Conservation (phyloP, 208 protist genomes). For the Wallacemonas sp. region DNA sequence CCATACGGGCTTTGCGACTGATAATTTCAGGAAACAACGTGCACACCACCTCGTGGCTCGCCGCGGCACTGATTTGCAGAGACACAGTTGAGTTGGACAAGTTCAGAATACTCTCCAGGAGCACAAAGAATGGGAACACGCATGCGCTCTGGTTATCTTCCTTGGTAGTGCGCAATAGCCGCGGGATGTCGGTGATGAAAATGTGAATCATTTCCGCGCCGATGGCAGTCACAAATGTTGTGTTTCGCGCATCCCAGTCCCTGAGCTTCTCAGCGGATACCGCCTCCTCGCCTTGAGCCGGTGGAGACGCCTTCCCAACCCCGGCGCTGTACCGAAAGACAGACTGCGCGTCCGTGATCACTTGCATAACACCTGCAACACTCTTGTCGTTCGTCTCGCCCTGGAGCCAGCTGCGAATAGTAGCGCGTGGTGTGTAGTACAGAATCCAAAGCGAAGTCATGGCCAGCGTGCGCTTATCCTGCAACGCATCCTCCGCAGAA, state of each 20-base stretch:
- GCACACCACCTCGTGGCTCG: conserved; percentile 67
- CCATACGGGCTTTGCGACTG: conserved; percentile 71
- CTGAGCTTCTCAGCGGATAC: conserved; percentile 16
- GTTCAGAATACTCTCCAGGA: conserved; percentile 78
- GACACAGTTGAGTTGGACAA: conserved; percentile 78
- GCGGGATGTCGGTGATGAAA: conserved; percentile 63
- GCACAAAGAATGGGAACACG: conserved; percentile 83
- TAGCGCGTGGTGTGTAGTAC: conserved; percentile 61
- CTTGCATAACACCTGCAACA: conserved; percentile 66
- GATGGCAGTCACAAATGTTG: conserved; percentile 75
- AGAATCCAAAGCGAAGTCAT: conserved; percentile 78
- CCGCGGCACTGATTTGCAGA: conserved; percentile 76
- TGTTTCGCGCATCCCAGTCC: conserved; percentile 76
- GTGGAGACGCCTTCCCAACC: conserved; percentile 26
- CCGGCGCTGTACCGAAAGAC: conserved; percentile 69
- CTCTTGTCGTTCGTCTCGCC: conserved; percentile 43
- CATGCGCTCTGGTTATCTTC: conserved; percentile 41
- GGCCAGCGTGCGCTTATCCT: conserved; percentile 66
- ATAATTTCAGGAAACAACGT: conserved; percentile 83
- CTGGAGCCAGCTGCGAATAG: conserved; percentile 52
- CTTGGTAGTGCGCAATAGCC: conserved; percentile 55
- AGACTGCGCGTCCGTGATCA: conserved; percentile 71
- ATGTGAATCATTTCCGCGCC: conserved; percentile 57
- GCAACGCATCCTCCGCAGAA: conserved; percentile 24
- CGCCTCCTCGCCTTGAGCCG: conserved; percentile 5